Evolutionary conservation across 352 stramenopile species (phyloP).

Genomic region (Phytophthora megakarya): DNA sequence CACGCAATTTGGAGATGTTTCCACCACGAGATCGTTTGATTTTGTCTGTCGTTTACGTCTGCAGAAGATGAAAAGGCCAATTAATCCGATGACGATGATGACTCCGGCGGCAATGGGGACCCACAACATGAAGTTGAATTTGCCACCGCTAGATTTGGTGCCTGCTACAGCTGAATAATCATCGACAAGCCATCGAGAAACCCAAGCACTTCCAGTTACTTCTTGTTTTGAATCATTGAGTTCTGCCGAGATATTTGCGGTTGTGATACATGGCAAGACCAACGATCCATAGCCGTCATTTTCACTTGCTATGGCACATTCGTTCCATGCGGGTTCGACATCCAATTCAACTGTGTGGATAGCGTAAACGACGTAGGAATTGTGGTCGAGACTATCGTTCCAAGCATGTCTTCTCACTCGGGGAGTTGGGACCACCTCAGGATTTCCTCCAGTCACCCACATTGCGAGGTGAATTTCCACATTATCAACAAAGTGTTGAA

Average conservation of each 20-base stretch:
- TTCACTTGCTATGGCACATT: conserved; percentile 1
- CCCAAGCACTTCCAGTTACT: conserved; percentile 14
- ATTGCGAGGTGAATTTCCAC: conserved; percentile 12
- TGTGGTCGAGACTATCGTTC: not conserved
- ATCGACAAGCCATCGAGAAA: conserved; percentile 20
- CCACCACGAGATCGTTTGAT: not conserved
- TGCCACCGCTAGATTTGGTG: not conserved
- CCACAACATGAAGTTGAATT: conserved; percentile 15
- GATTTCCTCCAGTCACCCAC: conserved; percentile 36
- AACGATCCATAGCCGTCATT: conserved; percentile 32
- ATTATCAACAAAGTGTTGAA: conserved; percentile 12
- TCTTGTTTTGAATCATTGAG: conserved; percentile 6
- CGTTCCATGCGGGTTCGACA: conserved; percentile 15
- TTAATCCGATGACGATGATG: conserved; percentile 13
- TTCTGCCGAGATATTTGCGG: not conserved
- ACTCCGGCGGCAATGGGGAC: conserved; percentile 24
- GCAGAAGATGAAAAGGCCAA: conserved; percentile 9
- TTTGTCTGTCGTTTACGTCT: conserved; percentile 15
- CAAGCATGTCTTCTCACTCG: conserved; percentile 14
- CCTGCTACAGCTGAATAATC: not conserved
- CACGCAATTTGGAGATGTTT: too few relatives aligned
- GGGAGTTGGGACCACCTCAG: conserved; percentile 13
- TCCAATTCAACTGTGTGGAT: conserved; percentile 19
- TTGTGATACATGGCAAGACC: conserved; percentile 23
- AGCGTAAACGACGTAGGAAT: conserved; percentile 21